Conservation (phyloP, 1,284 basidiomycete genomes). For the Papiliotrema nemorosa region DNA sequence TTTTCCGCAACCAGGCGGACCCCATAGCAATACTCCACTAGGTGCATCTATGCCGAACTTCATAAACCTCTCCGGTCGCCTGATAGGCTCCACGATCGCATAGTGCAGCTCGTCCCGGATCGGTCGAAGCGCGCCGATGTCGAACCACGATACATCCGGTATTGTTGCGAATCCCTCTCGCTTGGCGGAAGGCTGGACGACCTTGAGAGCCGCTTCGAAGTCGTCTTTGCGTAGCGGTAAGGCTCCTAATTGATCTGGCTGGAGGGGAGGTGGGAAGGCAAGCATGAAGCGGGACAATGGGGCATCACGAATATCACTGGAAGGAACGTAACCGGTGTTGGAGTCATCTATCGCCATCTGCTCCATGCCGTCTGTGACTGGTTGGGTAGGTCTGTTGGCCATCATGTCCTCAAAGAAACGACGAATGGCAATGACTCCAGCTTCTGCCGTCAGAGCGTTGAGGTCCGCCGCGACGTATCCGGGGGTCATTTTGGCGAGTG, state of each 20-base stretch:
- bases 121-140: conserved; percentile 84
- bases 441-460: conserved; percentile 83
- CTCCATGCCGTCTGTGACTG: conserved; percentile 20
- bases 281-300: conserved; percentile 87
- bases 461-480: conserved; percentile 97
- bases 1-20: conserved; percentile 96
- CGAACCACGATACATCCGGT: conserved; percentile 91
- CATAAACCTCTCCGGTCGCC: conserved; percentile 80
- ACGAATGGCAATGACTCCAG: conserved; percentile 93
- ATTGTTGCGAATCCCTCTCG: conserved; percentile 97
- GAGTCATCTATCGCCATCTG: conserved; percentile 33
- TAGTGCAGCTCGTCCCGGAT: conserved; percentile 91
- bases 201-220: conserved; percentile 72
- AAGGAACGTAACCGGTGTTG: conserved; percentile 36
- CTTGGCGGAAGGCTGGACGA: conserved; percentile 92
- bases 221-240: conserved; percentile 76
- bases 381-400: conserved; percentile 60
- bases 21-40: conserved; percentile 95
- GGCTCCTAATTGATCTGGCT: conserved; percentile 69
- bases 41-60: conserved; percentile 80
- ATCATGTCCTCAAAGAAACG: conserved; percentile 85
- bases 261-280: conserved; percentile 75
- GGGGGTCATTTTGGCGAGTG: conserved; percentile 85
- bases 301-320: conserved; percentile 52
- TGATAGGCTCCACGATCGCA: conserved; percentile 95